Evolutionary conservation across 1,284 basidiomycete genomes (phyloP).

Genomic region (Lignosus rhinocerotis): DNA sequence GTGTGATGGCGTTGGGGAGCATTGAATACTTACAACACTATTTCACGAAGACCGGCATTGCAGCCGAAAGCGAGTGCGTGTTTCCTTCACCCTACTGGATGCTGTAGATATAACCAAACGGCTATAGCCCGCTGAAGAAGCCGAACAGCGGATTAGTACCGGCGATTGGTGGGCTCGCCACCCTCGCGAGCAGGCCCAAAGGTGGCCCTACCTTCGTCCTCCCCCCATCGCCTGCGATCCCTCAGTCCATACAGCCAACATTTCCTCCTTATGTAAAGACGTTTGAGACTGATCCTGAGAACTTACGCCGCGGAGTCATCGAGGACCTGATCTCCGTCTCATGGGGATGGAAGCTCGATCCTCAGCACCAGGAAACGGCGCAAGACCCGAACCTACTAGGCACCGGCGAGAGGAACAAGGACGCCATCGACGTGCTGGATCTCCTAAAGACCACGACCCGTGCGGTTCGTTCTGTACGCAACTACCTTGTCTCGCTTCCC

Average conservation of each 20-base stretch:
- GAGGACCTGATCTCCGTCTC: conserved; percentile 67
- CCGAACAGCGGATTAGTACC: conserved; percentile 65
- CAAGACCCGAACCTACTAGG: conserved; percentile 31
- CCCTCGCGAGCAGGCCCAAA: conserved; percentile 39
- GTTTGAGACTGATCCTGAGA: conserved; percentile 71
- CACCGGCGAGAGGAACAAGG: conserved; percentile 20
- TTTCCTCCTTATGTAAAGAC: conserved; percentile 59
- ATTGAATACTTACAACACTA: conserved; percentile 89
- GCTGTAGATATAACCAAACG: conserved; percentile 13
- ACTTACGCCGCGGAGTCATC: conserved; percentile 67
- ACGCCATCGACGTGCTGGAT: conserved; percentile 56
- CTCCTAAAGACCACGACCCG: conserved; percentile 75
- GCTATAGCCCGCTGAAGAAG: conserved; percentile 52
- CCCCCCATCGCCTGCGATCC: conserved; percentile 67
- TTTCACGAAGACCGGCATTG: conserved; percentile 82
- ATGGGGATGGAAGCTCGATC: conserved; percentile 51
- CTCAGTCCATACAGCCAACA: conserved; percentile 43
- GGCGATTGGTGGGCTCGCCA: conserved; percentile 61
- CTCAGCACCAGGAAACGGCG: conserved; percentile 18
- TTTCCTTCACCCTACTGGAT: neutral
- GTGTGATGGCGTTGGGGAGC: conserved; percentile 83
- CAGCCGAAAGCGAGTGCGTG: conserved; percentile 69
- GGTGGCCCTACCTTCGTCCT: conserved; percentile 50
- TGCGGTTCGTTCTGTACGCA: conserved; percentile 76
- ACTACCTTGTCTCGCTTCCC: conserved; percentile 78